Base-by-base conservation (phyloP, 306 rosid species). In the Rubus idaeus region DNA sequence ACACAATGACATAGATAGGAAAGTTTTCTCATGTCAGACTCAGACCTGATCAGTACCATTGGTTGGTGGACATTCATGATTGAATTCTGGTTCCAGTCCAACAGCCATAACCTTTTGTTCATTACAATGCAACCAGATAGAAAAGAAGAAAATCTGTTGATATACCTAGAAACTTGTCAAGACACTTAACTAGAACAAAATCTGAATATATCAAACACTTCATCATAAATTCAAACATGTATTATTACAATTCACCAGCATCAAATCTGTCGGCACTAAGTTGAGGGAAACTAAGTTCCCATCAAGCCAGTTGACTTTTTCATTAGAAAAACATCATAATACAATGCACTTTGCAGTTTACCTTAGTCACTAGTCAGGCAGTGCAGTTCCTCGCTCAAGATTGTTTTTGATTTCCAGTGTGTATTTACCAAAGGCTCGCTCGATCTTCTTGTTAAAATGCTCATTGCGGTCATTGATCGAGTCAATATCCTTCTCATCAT, bases 351-450 rank as follows among this genome's bases (percentile, higher is more conserved):
- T 5, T 62, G 56, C 42, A 17, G 79, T 83, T 79, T 70, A 53
- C 78, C 84, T 88, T 79, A 95, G 82, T 30, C 35, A 30, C 35
- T 30, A 30, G 35, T 95, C 98, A 2, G 99, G 98, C 76, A 95
- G 80, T 9, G 99, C 99, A 77, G 99, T 95, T 82, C 99, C 98
- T 4, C 99, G 92, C 88, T 95, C 99, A 13, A 95, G 99, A 82
- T 95, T 95, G 87, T 95, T 95, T 81, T 95, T 95, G 68, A 95
- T 95, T 90, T 95, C 99, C 87, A 95, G 78, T 1, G 99, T 95
- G 96, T 92, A 92, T 86, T 79, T 92, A 49, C 99, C 99, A 68
- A 95, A 95, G 83, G 99, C 99, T 60, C 99, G 94, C 77, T 95
- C 98, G 77, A 95, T 92, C 90, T 92, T 95, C 87, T 92, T 92